Conservation (phyloP, 192 early-diverging fungal species). For the Chytriomyces sp. region DNA sequence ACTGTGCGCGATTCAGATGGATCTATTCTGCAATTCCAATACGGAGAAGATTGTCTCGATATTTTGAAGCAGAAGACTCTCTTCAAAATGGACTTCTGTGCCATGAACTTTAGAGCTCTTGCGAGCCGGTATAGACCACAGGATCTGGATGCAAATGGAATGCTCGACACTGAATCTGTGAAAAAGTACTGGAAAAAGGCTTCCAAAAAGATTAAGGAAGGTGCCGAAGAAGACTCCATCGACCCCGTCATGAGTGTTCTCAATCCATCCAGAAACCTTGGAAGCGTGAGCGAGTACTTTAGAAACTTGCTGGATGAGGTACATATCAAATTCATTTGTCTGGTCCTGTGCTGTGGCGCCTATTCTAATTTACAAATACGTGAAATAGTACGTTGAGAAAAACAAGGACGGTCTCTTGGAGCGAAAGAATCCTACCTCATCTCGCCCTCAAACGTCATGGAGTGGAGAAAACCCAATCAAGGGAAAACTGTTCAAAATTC, state of each 20-base stretch:
- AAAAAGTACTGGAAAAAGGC: slow-evolving; percentile 77
- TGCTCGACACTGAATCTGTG: slow-evolving; percentile 77
- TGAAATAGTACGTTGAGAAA: slow-evolving; percentile 64
- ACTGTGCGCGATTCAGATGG: slow-evolving; percentile 96
- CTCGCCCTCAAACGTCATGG: slow-evolving; percentile 46
- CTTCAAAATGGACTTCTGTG: slow-evolving; percentile 89
- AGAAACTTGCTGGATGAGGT: slow-evolving; percentile 66
- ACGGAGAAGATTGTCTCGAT: slow-evolving; percentile 98
- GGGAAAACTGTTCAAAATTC: slow-evolving; percentile 82
- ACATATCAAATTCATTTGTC: neutral
- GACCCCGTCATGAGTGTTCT: slow-evolving; percentile 78
- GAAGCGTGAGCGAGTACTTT: slow-evolving; percentile 89
- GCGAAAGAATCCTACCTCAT: slow-evolving; percentile 2
- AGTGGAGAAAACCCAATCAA: slow-evolving; percentile 59
- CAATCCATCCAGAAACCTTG: slow-evolving; percentile 83
- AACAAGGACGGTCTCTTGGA: slow-evolving; percentile 72
- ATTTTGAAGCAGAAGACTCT: slow-evolving; percentile 93
- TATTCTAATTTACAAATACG: neutral
- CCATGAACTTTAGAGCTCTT: slow-evolving; percentile 85
- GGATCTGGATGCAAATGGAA: slow-evolving; percentile 55
- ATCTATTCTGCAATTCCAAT: slow-evolving; percentile 95
- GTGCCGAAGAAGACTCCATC: slow-evolving; percentile 3
- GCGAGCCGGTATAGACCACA: slow-evolving; percentile 80
- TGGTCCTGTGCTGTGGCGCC: neutral
- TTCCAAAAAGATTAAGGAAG: slow-evolving; percentile 61